These are phyloP conservation scores for Eucommia ulmoides DNA, from an alignment of 257 asterid species.

Conservation along the genomic window DNA sequence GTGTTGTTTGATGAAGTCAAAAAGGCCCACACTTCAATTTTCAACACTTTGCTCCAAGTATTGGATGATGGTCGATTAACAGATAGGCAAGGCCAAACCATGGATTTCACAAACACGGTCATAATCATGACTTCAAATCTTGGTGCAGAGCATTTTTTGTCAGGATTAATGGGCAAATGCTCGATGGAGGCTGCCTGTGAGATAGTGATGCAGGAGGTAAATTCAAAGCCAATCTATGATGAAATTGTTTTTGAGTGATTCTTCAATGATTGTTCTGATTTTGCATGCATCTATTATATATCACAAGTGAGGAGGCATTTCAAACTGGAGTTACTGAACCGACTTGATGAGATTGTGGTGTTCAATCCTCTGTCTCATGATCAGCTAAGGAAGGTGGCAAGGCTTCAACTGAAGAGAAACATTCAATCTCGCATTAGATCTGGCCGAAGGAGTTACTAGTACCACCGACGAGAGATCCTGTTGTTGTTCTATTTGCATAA, in stretches of 20 bases:
- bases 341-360: slow-evolving; percentile 81
- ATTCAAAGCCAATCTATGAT: background rate
- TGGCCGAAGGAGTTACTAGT: too few species aligned
- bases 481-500: too few species aligned
- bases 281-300: too few species aligned
- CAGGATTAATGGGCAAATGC: slow-evolving; percentile 57
- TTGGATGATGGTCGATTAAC: slow-evolving; percentile 82
- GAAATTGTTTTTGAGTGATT: too few species aligned
- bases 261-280: too few species aligned
- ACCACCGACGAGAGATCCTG: too few species aligned
- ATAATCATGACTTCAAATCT: slow-evolving; percentile 90
- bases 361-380: slow-evolving; percentile 85
- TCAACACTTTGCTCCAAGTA: slow-evolving; percentile 76
- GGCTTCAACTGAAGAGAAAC: slow-evolving; percentile 63
- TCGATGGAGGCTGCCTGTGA: slow-evolving; percentile 71
- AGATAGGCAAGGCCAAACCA: slow-evolving; percentile 84
- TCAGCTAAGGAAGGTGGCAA: slow-evolving; percentile 69
- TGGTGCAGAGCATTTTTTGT: slow-evolving; percentile 62
- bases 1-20: slow-evolving; percentile 85
- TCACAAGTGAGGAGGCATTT: slow-evolving; percentile 72
- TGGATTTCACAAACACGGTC: slow-evolving; percentile 70
- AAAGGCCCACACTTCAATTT: slow-evolving; percentile 68
- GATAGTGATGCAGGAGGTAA: slow-evolving; percentile 78
- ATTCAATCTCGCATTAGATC: too few species aligned
- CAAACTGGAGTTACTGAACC: slow-evolving; percentile 77